Conservation (phyloP, 1,284 basidiomycete species). For the Cutaneotrichosporon daszewskae region DNA sequence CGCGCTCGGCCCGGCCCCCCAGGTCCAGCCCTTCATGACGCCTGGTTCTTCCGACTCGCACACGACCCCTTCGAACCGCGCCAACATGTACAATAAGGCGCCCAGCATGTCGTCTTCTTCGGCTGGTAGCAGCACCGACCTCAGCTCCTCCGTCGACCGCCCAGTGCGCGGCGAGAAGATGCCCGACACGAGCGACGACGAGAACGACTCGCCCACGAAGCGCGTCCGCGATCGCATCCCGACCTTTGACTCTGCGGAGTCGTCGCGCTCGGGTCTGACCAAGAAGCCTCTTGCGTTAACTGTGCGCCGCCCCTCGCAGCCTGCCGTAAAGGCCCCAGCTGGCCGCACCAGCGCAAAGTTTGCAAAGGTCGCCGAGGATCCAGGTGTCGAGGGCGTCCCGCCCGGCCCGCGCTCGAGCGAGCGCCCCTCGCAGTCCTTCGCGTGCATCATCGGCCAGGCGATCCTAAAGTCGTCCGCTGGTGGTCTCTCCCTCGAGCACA, state of each 20-base stretch:
- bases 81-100: slow-evolving; percentile 1
- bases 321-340: slow-evolving; percentile 7
- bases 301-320: slow-evolving; percentile 12
- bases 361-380: slow-evolving; percentile 41
- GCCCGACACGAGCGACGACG: slow-evolving; percentile 32
- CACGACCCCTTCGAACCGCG: slow-evolving; percentile 7
- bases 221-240: slow-evolving; percentile 14
- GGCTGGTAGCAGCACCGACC: slow-evolving; percentile 4
- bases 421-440: slow-evolving; percentile 82
- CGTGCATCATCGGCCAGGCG: slow-evolving; percentile 91
- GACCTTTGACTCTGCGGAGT: slow-evolving; percentile 4
- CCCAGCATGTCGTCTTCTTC: slow-evolving; percentile 8
- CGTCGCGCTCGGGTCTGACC: neutral
- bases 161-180: neutral
- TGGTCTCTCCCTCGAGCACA: slow-evolving; percentile 85
- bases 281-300: slow-evolving; percentile 3
- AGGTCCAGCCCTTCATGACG: slow-evolving; percentile 28
- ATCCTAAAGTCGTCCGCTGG: slow-evolving; percentile 77
- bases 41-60: slow-evolving; percentile 13
- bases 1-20: slow-evolving; percentile 41
- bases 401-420: slow-evolving; percentile 69
- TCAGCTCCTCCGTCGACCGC: slow-evolving; percentile 16
- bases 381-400: slow-evolving; percentile 55
- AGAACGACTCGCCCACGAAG: slow-evolving; percentile 38
- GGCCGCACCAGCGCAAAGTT: slow-evolving; percentile 37